Evolutionary conservation across 139 green algal species (phyloP), one percentile per base, ranked within the genome.

Genomic region (Chlorella vulgaris): DNA sequence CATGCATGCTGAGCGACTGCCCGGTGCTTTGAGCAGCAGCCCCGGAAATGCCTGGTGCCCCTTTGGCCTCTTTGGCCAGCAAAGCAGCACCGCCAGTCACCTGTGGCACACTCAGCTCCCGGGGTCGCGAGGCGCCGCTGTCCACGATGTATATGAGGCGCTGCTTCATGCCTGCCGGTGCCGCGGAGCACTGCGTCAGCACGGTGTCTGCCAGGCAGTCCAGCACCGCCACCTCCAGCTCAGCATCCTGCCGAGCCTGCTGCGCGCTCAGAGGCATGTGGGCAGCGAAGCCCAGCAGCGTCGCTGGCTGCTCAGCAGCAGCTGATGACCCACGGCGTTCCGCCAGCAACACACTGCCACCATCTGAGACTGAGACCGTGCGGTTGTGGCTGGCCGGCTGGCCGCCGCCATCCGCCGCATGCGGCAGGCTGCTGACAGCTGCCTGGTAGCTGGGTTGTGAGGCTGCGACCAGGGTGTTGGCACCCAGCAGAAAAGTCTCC

Each of bases 181-280:
- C 63, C 40, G 88, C 91, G 2, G 78, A 78, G 35, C 82, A 83
- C 55, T 67, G 66, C 8, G 84, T 89, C 31, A 97, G 84, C 61
- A 97, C 90, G 1, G 68, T 80, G 24, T 97, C 90, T 0, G 90
- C 87, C 31, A 97, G 84, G 63, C 86, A 91, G 84, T 97, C 93
- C 66, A 97, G 83, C 28, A 97, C 80, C 5, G 82, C 58, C 0
- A 83, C 82, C 39, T 93, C 90, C 78, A 95, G 69, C 74, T 94
- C 93, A 24, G 83, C 70, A 31, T 95, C 93, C 50, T 40, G 55
- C 38, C 58, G 74, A 2, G 74, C 74, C 55, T 80, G 74, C 74
- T 69, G 58, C 21, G 74, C 22, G 28, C 3, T 61, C 1, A 68
- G 73, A 15, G 73, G 73, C 53, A 53, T 35, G 26, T 50, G 73